Conservation (phyloP, 2,329 filamentous ascomycete species). For the Purpureocillium takamizusanense region DNA sequence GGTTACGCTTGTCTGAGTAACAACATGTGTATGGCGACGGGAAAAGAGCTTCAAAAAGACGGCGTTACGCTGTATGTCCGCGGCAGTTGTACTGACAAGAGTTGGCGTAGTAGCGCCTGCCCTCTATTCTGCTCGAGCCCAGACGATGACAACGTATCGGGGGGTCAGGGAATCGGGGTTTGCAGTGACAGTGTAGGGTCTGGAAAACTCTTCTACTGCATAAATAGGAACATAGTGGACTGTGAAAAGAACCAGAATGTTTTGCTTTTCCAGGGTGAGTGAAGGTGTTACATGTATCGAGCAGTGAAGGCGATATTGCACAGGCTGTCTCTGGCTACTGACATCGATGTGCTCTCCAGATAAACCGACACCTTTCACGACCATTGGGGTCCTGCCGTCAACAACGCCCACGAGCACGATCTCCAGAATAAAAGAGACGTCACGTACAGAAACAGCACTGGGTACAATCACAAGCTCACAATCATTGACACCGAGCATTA, state of each 20-base stretch:
- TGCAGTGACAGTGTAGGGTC: slow-evolving; percentile 3
- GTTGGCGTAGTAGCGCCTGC: slow-evolving; percentile 19
- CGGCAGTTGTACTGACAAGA: slow-evolving; percentile 23
- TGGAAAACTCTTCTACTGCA: slow-evolving; percentile 15
- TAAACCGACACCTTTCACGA: not conserved
- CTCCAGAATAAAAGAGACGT: no score
- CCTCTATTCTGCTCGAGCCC: slow-evolving; percentile 22
- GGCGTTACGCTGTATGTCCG: slow-evolving; percentile 17
- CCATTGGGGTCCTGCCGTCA: not conserved
- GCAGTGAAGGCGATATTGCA: no score
- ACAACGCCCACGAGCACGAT: not conserved
- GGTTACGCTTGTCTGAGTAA: slow-evolving; percentile 26
- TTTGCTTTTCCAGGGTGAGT: slow-evolving; percentile 2
- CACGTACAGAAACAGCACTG: no score
- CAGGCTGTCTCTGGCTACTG: no score
- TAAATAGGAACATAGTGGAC: slow-evolving; percentile 8
- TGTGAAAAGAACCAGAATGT: slow-evolving; percentile 1
- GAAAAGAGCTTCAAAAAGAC: slow-evolving; percentile 10
- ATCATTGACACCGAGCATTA: no score
- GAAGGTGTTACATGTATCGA: no score
- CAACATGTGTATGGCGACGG: slow-evolving; percentile 21
- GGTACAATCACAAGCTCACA: no score
- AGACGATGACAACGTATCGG: slow-evolving; percentile 8
- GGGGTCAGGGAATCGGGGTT: slow-evolving; percentile 13
- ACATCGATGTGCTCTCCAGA: no score